These are phyloP conservation scores for Spizellomyces sp. DNA, from an alignment of 192 early-diverging fungal species.

Conservation along the genomic window DNA sequence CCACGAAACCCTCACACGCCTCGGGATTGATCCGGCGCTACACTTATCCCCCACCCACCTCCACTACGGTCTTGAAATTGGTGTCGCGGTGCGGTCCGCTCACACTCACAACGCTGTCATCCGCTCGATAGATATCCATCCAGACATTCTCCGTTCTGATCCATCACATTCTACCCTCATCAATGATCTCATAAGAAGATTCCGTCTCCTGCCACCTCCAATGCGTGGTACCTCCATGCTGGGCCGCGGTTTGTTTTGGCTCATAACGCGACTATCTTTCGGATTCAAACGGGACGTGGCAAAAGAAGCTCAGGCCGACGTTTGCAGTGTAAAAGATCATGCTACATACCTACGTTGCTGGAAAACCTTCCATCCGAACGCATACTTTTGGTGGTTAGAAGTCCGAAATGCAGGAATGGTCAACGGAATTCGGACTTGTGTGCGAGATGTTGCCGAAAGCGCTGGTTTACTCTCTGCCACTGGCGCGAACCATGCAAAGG, in stretches of 20 bases:
- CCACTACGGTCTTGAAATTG: conserved; percentile 28
- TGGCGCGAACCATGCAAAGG: background rate
- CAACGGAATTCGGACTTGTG: conserved; percentile 6
- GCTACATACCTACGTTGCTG: conserved; percentile 13
- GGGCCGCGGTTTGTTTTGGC: conserved; percentile 5
- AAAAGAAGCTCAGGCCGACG: conserved; percentile 3
- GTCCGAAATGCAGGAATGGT: conserved; percentile 33
- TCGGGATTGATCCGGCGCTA: conserved; percentile 18
- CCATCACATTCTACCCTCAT: conserved; percentile 20
- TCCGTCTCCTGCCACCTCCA: conserved; percentile 8
- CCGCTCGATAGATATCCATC: conserved; percentile 22
- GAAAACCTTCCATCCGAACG: conserved; percentile 18
- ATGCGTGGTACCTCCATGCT: conserved; percentile 1
- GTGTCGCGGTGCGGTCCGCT: conserved; percentile 17
- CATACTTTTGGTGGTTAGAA: conserved; percentile 34
- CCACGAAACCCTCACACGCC: background rate
- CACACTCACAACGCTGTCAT: conserved; percentile 9
- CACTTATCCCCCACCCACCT: conserved; percentile 11
- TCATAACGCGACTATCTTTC: background rate
- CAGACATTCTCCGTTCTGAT: conserved; percentile 2
- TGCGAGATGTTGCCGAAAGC: conserved; percentile 12
- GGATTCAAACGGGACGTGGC: conserved; percentile 9
- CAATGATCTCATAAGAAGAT: conserved; percentile 6
- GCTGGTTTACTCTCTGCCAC: background rate
- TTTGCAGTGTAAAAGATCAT: conserved; percentile 12